These are phyloP conservation scores for Boletus rubescentipes DNA, from an alignment of 768 basidiomycete genomes.

Conservation along the genomic window DNA sequence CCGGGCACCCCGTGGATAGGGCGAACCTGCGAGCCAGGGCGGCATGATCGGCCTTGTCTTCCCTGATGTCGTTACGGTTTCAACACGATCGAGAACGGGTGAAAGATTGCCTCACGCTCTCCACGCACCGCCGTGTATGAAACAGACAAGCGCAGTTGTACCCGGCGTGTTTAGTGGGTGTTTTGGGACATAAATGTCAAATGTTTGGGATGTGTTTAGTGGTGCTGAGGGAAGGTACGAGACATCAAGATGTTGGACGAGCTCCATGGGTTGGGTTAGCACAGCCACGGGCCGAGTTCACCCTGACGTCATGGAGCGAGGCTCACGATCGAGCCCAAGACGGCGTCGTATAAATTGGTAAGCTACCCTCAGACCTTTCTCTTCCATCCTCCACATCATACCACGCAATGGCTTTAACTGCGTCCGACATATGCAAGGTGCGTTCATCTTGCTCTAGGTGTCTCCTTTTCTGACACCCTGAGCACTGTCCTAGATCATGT, in stretches of 20 bases:
- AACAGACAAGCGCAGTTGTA: conserved; percentile 55
- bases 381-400: conserved; percentile 1
- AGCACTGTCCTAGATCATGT: conserved; percentile 43
- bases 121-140: conserved; percentile 88
- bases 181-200: conserved; percentile 54
- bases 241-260: conserved; percentile 22
- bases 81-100: background rate
- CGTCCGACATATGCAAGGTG: conserved; percentile 80
- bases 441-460: conserved; percentile 6
- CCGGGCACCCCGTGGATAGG: conserved; percentile 47
- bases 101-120: conserved; percentile 49
- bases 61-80: conserved; percentile 41
- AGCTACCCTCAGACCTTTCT: background rate
- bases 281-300: conserved; percentile 9
- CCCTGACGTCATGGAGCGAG: conserved; percentile 28
- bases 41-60: conserved; percentile 66
- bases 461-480: background rate
- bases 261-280: conserved; percentile 5
- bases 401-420: conserved; percentile 62
- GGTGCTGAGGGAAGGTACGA: conserved; percentile 35
- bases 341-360: conserved; percentile 15
- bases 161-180: background rate
- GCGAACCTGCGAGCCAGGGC: conserved; percentile 54
- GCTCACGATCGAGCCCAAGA: background rate
- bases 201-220: conserved; percentile 40